These are phyloP conservation scores for Trypanosomatidae sp. DNA, from an alignment of 208 protist genomes.

Conservation along the genomic window DNA sequence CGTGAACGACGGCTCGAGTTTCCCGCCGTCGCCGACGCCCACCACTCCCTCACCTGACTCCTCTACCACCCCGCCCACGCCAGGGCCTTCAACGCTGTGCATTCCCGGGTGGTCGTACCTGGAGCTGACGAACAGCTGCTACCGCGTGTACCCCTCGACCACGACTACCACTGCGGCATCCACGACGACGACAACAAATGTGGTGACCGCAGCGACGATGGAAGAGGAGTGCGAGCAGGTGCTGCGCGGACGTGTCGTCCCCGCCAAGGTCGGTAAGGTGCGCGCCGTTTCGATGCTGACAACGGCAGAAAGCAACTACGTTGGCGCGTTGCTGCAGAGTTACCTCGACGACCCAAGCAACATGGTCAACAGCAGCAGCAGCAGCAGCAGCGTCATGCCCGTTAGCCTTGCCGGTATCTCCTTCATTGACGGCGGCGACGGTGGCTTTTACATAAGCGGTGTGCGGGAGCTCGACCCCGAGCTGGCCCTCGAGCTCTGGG, in stretches of 20 bases:
- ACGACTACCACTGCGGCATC: too few species aligned
- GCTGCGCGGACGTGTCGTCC: slow-evolving; percentile 22
- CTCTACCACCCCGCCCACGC: slow-evolving; percentile 5
- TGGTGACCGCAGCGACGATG: slow-evolving; percentile 40
- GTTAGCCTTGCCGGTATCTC: slow-evolving; percentile 52
- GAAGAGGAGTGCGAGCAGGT: slow-evolving; percentile 41
- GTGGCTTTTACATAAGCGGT: slow-evolving; percentile 54
- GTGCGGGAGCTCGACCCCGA: slow-evolving; percentile 21
- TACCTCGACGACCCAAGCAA: slow-evolving; percentile 16
- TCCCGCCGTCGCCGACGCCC: slow-evolving; percentile 26
- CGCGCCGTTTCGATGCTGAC: slow-evolving; percentile 39
- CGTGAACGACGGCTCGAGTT: slow-evolving; percentile 57
- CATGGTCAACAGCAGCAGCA: neutral
- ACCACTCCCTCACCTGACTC: too few species aligned
- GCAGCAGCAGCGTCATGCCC: neutral
- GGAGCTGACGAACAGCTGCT: slow-evolving; percentile 28
- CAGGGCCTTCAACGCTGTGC: slow-evolving; percentile 14
- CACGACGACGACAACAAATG: neutral
- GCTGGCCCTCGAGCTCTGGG: slow-evolving; percentile 49
- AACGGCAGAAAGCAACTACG: slow-evolving; percentile 51
- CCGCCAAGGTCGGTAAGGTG: slow-evolving; percentile 26
- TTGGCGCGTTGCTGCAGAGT: slow-evolving; percentile 31
- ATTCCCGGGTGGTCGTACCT: slow-evolving; percentile 30
- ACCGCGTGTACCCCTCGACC: slow-evolving; percentile 37
- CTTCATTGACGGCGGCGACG: slow-evolving; percentile 42